Evolutionary conservation across 2,329 filamentous ascomycete species (phyloP), one percentile per base, ranked within the genome.

Genomic region (Colletotrichum sp.): DNA sequence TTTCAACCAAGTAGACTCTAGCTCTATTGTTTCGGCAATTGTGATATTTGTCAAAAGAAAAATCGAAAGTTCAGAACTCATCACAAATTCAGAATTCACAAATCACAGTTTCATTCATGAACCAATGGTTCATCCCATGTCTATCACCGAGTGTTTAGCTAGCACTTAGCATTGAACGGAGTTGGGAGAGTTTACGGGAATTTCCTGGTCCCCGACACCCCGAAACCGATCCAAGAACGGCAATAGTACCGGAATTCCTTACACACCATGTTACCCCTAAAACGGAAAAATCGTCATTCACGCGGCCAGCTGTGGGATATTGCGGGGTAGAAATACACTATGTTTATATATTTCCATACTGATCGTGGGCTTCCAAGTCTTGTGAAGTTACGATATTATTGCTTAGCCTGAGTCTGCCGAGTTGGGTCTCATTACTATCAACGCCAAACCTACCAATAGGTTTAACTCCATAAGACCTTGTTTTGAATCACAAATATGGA

Each of bases 381-480:
- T 0, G 6, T 21, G 10, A n/a, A 49, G 10, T 2, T 21, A 12
- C 44, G 6, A 49, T 0, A 2, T 8, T 13, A 21, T 49, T 5
- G 6, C 4, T 13, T 3, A 49, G 10, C n/a, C 44, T 52, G n/a
- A 21, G 44, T 52, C 6, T 21, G 10, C n/a, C 0, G n/a, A 52
- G 3, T 52, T 4, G 8, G 10, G 10, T 52, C 10, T 21, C 5
- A 13, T 5, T 13, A 52, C n/a, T 8, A 13, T 21, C 10, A 21
- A 13, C 18, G n/a, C 0, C 44, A 52, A 21, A 49, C n/a, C 44
- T 13, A 52, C 44, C 44, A 13, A 0, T 2, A 52, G 10, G 1
- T 21, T 2, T 0, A 49, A 52, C 2, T 52, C 6, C 0, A 32
- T 0, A 6, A 36, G 59, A 62, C 1, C 18, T 21, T 9, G 6